Evolutionary conservation across 2,329 filamentous ascomycete genomes (phyloP).

Genomic region (Dactylellina leptospora): DNA sequence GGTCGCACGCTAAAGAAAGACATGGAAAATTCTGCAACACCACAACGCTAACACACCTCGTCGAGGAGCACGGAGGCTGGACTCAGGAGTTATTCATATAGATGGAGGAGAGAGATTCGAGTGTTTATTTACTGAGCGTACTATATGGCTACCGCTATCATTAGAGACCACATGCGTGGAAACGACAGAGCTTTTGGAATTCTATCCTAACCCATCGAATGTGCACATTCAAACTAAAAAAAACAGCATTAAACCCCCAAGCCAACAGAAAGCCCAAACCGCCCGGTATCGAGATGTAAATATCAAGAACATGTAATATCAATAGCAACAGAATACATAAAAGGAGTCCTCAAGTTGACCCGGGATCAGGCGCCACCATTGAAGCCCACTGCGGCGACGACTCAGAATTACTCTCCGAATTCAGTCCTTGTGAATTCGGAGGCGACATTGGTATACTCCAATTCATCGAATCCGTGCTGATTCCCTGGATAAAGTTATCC

Average conservation of each 20-base stretch:
- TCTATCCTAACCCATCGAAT: slow-evolving; percentile 27
- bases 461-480: slow-evolving; percentile 54
- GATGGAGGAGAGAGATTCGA: slow-evolving; percentile 34
- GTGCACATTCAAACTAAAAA: background rate
- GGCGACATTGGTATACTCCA: slow-evolving; percentile 48
- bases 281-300: no score
- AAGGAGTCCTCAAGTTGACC: slow-evolving; percentile 44
- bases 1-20: slow-evolving; percentile 50
- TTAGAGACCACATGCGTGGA: slow-evolving; percentile 3
- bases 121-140: background rate
- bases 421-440: slow-evolving; percentile 15
- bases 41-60: slow-evolving; percentile 28
- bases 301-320: no score
- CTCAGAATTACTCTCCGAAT: slow-evolving; percentile 27
- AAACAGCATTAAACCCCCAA: slow-evolving; percentile 10
- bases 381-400: slow-evolving; percentile 48
- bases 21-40: slow-evolving; percentile 53
- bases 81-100: background rate
- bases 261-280: slow-evolving; percentile 10
- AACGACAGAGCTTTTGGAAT: slow-evolving; percentile 38
- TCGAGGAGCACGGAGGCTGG: background rate
- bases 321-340: no score
- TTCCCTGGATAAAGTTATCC: slow-evolving; percentile 57
- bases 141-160: background rate
- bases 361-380: slow-evolving; percentile 38